Evolutionary conservation across 2,329 filamentous ascomycete species (phyloP), one percentile per base, ranked within the genome.

Genomic region (Scorias spongiosa): DNA sequence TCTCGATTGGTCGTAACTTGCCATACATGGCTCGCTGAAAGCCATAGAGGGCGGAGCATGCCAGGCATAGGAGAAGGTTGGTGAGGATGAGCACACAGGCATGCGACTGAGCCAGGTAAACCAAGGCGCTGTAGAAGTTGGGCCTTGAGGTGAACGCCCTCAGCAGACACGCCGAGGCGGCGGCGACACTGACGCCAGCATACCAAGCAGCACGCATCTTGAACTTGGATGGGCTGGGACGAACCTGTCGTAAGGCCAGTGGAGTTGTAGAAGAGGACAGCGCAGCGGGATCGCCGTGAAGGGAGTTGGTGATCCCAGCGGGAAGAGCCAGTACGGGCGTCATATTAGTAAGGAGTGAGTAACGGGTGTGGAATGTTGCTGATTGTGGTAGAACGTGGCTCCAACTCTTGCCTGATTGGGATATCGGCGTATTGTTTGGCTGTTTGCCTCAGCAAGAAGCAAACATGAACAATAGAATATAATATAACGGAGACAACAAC

Each of bases 91-190:
- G 84, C 43, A 96, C 70, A 61, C 89, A 96, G 55, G 93, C 81
- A 68, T 91, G 96, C 65, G 87, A 95, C 66, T 96, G 89, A 36
- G 88, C 85, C 42, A 98, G 78, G 66, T 96, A 94, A 41, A 98
- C 91, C 67, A 87, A 91, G 52, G 91, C 88, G 44, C 89, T 93
- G 68, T 98, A 98, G 72, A 96, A 98, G 66, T 98, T 98, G 50
- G 91, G 81, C 51, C 91, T 79, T 67, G 96, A 85, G 59, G 91
- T 83, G 65, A 96, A 89, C 49, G 91, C 89, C 60, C 88, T 91
- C 46, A 93, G 66, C 48, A 95, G 74, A 47, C 94, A 87, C 55
- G 79, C 77, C 51, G 78, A 81, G 55, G 89, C 89, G 60, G 93
- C 79, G 65, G 80, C 80, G 63, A 83, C 80, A 44, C 89, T 95